Conservation (phyloP, 164 flowering plant genomes). For the grape (Vitis vinifera) region ASM3070453v1 NC_081809.1:404501-405000, state of each 20-base stretch:
- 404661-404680: neutral
- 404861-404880: slow-evolving; percentile 28
- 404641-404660: slow-evolving; percentile 86
- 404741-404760: slow-evolving; percentile 32
- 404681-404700: neutral
- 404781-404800: slow-evolving; percentile 71
- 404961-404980: neutral
- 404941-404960: neutral
- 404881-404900: neutral
- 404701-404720: neutral
- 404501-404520: neutral
- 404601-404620: slow-evolving; percentile 50
- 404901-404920: neutral
- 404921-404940: neutral
- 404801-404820: slow-evolving; percentile 79
- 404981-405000: neutral
- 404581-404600: slow-evolving; percentile 61
- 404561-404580: slow-evolving; percentile 52
- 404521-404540: slow-evolving; percentile 53
- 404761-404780: slow-evolving; percentile 71
- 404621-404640: slow-evolving; percentile 90
- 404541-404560: slow-evolving; percentile 75
- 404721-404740: neutral
- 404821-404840: slow-evolving; percentile 86
- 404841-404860: slow-evolving; percentile 87